Percentiles rank a stretch among this genome's conserved stretches.
phyloP scores from a whole-genome alignment of 495 filamentous ascomycete genomes.

The Lasiosphaeria miniovina region DNA sequence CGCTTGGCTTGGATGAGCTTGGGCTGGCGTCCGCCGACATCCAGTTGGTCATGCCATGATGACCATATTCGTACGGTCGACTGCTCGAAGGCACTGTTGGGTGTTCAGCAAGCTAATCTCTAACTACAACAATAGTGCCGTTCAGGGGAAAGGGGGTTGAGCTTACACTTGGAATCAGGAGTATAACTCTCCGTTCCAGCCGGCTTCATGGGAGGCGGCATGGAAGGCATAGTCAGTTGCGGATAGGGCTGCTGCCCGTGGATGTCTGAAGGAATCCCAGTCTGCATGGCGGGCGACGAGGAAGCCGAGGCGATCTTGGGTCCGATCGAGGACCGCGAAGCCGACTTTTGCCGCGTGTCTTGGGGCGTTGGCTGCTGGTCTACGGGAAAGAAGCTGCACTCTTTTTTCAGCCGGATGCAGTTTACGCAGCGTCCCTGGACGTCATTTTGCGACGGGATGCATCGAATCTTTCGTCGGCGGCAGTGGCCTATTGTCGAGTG shows the following conservation, averaged over 20 bases:
- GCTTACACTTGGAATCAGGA: conserved; percentile 42
- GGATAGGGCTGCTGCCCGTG: conserved; percentile 43
- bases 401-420: conserved; percentile 94
- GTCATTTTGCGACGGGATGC: conserved; percentile 76
- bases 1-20: conserved; percentile 33
- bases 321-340: conserved; percentile 36
- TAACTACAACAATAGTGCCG: neutral
- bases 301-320: conserved; percentile 45
- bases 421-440: conserved; percentile 83
- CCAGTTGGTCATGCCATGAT: conserved; percentile 43
- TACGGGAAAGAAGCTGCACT: conserved; percentile 91
- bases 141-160: conserved; percentile 5
- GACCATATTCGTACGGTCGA: conserved; percentile 38
- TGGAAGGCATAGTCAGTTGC: conserved; percentile 47
- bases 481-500: conserved; percentile 67
- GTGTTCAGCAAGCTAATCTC: conserved; percentile 28
- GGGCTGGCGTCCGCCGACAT: conserved; percentile 39
- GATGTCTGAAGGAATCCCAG: conserved; percentile 41
- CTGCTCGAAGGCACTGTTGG: conserved; percentile 33
- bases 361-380: conserved; percentile 68
- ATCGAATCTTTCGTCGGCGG: conserved; percentile 92
- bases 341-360: conserved; percentile 36
- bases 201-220: conserved; percentile 46
- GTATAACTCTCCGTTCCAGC: conserved; percentile 37
- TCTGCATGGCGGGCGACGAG: conserved; percentile 48